Evolutionary conservation across 768 basidiomycete genomes (phyloP), one percentile per base, ranked within the genome.

Genomic region (Amanita pallidorosea): DNA sequence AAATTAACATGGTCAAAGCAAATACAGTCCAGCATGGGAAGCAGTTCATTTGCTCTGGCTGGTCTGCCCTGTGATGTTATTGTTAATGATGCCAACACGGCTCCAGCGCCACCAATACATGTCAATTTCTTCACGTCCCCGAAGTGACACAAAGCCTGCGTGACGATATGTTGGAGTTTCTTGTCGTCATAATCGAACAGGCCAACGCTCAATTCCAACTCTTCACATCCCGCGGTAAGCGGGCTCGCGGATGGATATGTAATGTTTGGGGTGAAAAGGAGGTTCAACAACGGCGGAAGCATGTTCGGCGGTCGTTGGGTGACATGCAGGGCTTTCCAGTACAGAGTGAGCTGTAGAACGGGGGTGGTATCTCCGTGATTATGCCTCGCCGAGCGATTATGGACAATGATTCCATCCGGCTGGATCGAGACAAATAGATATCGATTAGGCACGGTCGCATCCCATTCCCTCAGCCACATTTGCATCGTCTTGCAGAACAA

Each of bases 351-450:
- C 22, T 48, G 34, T 15, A 48, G 11, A n/a, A 36, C 22, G n/a
- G 45, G 45, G 1, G 45, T 22, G 12, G 7, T 9, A 18, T 33
- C 20, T 15, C 7, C n/a, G 33, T 6, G 7, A 5, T 48, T 11
- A 22, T 48, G 22, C 8, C 22, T 48, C 47, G 25, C 36, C 15
- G 34, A 34, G 7, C 47, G 37, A 27, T 48, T 48, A 27, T 48
- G 47, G 20, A 48, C 36, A n/a, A 38, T 46, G 31, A 46, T 46
- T 18, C 47, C 47, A 5, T 38, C 22, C n/a, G 47, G 47, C n/a
- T 38, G 31, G 2, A 48, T 48, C 36, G 35, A 48, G 23, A 48
- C 23, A 9, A 22, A 48, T 20, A 48, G 23, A 38, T 48, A 40
- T 15, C 7, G 12, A 23, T 38, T 48, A 7, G 23, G 35, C 23